Evolutionary conservation across 169 alveolate genomes (phyloP).

Genomic region (Plasmodium gallinaceum): DNA sequence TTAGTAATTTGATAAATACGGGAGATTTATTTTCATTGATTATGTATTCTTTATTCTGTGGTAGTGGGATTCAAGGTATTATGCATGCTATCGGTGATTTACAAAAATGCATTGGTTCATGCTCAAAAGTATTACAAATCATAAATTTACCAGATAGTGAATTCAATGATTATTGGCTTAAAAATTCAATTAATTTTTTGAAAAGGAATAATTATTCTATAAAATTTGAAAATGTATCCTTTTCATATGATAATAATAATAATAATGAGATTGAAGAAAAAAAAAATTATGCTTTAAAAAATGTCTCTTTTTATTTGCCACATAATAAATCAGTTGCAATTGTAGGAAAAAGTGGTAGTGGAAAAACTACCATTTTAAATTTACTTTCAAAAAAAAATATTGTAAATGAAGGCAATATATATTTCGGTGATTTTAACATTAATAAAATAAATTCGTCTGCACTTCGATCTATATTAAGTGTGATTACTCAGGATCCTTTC

Average conservation of each 20-base stretch:
- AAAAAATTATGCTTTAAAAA: slow-evolving; percentile 40
- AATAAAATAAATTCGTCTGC: slow-evolving; percentile 48
- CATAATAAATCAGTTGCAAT: slow-evolving; percentile 90
- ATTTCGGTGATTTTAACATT: slow-evolving; percentile 70
- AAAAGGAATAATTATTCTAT: slow-evolving; percentile 28
- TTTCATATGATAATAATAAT: slow-evolving; percentile 21
- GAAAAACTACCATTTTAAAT: slow-evolving; percentile 93
- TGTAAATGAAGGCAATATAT: slow-evolving; percentile 83
- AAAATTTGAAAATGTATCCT: slow-evolving; percentile 57
- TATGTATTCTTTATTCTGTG: slow-evolving; percentile 80
- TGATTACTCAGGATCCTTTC: slow-evolving; percentile 66
- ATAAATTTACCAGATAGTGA: slow-evolving; percentile 58
- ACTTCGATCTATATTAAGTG: slow-evolving; percentile 38
- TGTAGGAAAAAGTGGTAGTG: slow-evolving; percentile 95
- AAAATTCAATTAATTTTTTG: slow-evolving; percentile 31
- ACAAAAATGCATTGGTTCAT: slow-evolving; percentile 81
- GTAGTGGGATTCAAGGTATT: slow-evolving; percentile 80
- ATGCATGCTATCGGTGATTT: slow-evolving; percentile 78
- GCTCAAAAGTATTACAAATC: slow-evolving; percentile 69
- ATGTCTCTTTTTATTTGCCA: slow-evolving; percentile 50
- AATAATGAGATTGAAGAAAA: not conserved
- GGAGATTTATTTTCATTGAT: slow-evolving; percentile 84
- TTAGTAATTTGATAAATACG: slow-evolving; percentile 73
- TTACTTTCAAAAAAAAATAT: slow-evolving; percentile 91
- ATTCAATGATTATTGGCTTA: slow-evolving; percentile 34